phyloP scores from a whole-genome alignment of 1,284 basidiomycete genomes.

The Sanghuangporus sanghuang region DNA sequence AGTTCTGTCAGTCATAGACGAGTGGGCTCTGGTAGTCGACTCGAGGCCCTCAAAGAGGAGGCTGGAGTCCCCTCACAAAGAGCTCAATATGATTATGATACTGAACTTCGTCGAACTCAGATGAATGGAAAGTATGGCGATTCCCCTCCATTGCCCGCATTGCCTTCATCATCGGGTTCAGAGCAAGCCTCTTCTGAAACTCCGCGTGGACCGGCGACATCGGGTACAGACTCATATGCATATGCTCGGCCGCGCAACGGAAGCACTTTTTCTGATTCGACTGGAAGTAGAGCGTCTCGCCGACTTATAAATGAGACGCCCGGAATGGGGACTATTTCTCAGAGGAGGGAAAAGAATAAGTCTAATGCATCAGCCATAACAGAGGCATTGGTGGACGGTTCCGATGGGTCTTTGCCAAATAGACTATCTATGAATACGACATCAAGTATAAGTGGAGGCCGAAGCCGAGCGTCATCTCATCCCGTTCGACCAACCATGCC shows the following conservation, averaged over 20 bases:
- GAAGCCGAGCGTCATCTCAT: slow-evolving; percentile 63
- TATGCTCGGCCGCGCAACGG: slow-evolving; percentile 45
- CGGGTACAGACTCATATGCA: neutral
- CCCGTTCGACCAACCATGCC: slow-evolving; percentile 34
- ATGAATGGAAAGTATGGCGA: slow-evolving; percentile 1
- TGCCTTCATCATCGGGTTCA: slow-evolving; percentile 13
- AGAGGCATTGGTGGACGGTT: slow-evolving; percentile 1
- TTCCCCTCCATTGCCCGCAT: slow-evolving; percentile 16
- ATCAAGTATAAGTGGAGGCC: slow-evolving; percentile 31
- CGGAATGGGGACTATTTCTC: slow-evolving; percentile 60
- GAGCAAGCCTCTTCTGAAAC: slow-evolving; percentile 27
- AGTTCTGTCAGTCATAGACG: slow-evolving; percentile 48
- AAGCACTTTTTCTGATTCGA: slow-evolving; percentile 9
- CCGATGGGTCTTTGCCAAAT: slow-evolving; percentile 4
- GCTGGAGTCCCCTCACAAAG: slow-evolving; percentile 26
- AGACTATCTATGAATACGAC: slow-evolving; percentile 35
- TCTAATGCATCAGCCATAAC: slow-evolving; percentile 21
- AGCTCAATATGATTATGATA: slow-evolving; percentile 26
- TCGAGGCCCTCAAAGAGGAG: slow-evolving; percentile 62
- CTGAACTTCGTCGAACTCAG: slow-evolving; percentile 1
- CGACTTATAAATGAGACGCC: slow-evolving; percentile 55
- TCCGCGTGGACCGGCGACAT: slow-evolving; percentile 24
- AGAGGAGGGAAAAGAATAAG: slow-evolving; percentile 51
- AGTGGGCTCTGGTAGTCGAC: slow-evolving; percentile 49
- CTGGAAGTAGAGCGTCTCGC: slow-evolving; percentile 17